Base-by-base conservation (phyloP, 345 rosid genomes). In the Brassica rapa region DNA sequence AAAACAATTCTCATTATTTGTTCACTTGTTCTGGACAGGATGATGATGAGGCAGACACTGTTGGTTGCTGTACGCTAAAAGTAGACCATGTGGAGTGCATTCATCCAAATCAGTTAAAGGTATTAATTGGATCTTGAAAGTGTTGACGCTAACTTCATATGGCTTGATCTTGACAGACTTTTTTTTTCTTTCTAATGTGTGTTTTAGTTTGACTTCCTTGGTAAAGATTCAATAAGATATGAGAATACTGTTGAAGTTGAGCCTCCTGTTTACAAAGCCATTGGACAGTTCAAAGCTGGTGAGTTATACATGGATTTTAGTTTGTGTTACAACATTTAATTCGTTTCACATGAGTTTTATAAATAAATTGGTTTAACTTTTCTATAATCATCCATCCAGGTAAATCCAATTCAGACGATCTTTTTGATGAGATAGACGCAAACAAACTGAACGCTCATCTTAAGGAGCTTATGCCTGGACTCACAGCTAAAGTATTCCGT, bases 401-500 rank as follows among this genome's bases (percentile, higher is more conserved):
- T 16, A 94, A 94, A 77, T 83, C 79, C 49, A 84, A 73, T 51
- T 68, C 69, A 59, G 93, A 91, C 72, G 88, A 90, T 81, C 95
- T 94, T 68, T 94, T 92, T 65, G 93, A 94, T 81, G 49, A 83
- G 83, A 82, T 94, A 82, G 97, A 94, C 81, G 89, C 98, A 12
- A 83, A 72, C 65, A 94, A 92, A 86, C 84, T 94, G 76, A 94
- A 94, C 85, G 88, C 95, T 70, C 97, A 94, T 82, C 82, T 92
- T 51, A 94, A 92, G 84, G 97, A 88, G 78, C 91, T 94, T 66
- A 86, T 92, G 95, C 95, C 95, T 78, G 97, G 91, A 49, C 95
- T 94, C 62, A 92, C 98, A 53, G 97, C 98, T 41, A 94, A 94
- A 87, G 98, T 94, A 33, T 94, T 94, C 78, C 97, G 97, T 86